Conservation (phyloP, 805 yeast genomes). For the Suhomyces tanzawaensis region DNA sequence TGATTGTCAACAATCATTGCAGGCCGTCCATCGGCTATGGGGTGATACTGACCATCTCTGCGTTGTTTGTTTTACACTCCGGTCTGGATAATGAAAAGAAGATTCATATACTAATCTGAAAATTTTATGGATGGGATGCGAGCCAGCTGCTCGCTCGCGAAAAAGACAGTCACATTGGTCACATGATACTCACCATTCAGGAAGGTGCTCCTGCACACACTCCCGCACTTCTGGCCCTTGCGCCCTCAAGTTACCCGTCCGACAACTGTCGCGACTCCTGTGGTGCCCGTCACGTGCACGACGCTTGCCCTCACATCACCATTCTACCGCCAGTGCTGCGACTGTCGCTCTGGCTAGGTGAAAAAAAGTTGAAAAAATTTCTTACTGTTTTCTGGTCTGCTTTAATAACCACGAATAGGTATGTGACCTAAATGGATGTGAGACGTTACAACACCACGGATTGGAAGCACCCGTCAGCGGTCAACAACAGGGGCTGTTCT, state of each 20-base stretch:
- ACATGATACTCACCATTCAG: conserved; percentile 3
- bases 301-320: conserved; percentile 1
- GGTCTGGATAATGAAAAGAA: conserved; percentile 52
- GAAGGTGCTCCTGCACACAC: neutral
- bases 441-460: too few species aligned
- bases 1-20: neutral
- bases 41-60: conserved; percentile 95
- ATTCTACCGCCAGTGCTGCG: neutral
- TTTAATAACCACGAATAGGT: conserved; percentile 17
- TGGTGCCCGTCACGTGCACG: conserved; percentile 1
- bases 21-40: conserved; percentile 1
- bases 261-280: too few species aligned
- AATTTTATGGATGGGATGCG: conserved; percentile 5
- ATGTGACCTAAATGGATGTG: too few species aligned
- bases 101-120: conserved; percentile 1
- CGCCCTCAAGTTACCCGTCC: neutral
- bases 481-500: too few species aligned
- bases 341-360: conserved; percentile 7
- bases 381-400: conserved; percentile 8
- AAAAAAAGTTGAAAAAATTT: conserved; percentile 10
- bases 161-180: conserved; percentile 7
- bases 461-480: too few species aligned
- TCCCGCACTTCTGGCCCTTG: conserved; percentile 1
- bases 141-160: neutral
- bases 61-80: conserved; percentile 82